Base-by-base conservation (phyloP, 2,329 filamentous ascomycete species). In the Arthrobotrys sphaeroides region DNA sequence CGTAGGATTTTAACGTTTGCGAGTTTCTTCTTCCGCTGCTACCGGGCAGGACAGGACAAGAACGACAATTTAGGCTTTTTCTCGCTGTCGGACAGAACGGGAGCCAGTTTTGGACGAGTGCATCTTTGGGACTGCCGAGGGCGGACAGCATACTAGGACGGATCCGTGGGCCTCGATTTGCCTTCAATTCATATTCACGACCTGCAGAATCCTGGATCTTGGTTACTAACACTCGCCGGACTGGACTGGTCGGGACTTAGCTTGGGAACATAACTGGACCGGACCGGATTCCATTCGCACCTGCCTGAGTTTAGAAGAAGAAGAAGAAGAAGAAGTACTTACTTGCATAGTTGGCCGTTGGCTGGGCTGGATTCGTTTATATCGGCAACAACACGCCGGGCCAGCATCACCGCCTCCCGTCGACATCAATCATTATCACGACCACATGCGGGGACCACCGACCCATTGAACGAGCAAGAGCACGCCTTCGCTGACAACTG, bases 91-190 rank as follows among this genome's bases (percentile, higher is more conserved):
- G 22, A 40, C 16, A 61, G 40, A 43, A 40, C 59, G 38, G 57
- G 66, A 70, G 42, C 66, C 66, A 70, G 66, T 70, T 67, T 62
- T 70, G 31, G 62, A 74, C 70, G 70, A 68, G 70, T 61, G 70
- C 62, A 68, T 67, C 62, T 36, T 61, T 28, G 45, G 31, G 51
- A 24, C 55, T 68, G 40, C 62, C 70, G 70, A 74, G 70, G 62
- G 40, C 70, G 62, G 70, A 47, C 62, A 62, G 43, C 43, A 33
- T 28, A 36, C 62, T 74, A 68, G 62, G 60, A 74, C 69, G 62
- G 62, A 74, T 74, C 62, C 62, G 69, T 67, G 61, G 59, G 33
- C 20, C 36, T 47, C 42, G 45, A 65, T 53, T 65, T 65, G 28
- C 42, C 66, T 42, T 47, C 45, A 33, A 31, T 53, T 73, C 60